Evolutionary conservation across 75 land plant species (phyloP).

Genomic region (Chamaecyparis obtusa): DNA sequence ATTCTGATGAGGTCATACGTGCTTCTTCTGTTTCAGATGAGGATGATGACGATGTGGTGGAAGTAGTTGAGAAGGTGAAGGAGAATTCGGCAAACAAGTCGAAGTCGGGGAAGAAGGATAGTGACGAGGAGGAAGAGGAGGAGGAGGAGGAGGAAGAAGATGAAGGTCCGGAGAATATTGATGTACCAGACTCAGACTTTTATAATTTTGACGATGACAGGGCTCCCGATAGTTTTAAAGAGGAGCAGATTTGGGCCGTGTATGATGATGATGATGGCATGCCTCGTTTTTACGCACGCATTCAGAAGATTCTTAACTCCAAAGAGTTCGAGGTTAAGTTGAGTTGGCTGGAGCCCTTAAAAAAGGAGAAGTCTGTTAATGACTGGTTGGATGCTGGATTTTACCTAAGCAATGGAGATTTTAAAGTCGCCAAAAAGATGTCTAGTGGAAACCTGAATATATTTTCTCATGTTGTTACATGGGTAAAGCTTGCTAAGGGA

Average conservation of each 20-base stretch:
- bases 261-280: constrained; percentile 34
- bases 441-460: neutral
- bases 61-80: neutral
- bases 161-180: neutral
- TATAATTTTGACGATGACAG: constrained; percentile 35
- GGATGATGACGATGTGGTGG: neutral
- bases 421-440: neutral
- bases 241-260: constrained; percentile 45
- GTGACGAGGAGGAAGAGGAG: neutral
- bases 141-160: neutral
- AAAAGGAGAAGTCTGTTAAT: constrained; percentile 7
- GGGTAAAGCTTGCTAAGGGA: neutral
- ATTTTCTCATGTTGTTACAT: constrained; percentile 36
- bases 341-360: constrained; percentile 33
- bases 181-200: constrained; percentile 36
- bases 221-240: constrained; percentile 9
- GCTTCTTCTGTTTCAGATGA: neutral
- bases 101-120: neutral
- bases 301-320: constrained; percentile 11
- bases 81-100: neutral
- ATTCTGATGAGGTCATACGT: neutral
- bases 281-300: constrained; percentile 37
- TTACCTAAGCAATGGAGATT: constrained; percentile 38
- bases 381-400: constrained; percentile 32
- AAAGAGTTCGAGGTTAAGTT: constrained; percentile 16